Evolutionary conservation across 441 rosid genomes (phyloP).

Genomic region (Populus trichocarpa): DNA sequence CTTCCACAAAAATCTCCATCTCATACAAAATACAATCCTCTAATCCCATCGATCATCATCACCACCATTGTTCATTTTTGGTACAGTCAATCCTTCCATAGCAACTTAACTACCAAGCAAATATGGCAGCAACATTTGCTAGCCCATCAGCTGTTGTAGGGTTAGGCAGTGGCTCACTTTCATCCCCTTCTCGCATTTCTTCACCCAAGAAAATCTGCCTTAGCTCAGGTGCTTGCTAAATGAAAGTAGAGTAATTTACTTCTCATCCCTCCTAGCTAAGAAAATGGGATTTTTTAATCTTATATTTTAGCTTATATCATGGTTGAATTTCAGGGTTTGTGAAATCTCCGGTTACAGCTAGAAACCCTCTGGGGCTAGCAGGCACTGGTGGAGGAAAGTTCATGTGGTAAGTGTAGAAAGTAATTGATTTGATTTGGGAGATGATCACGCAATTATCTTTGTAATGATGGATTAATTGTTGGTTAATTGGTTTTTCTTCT

Average conservation of each 20-base stretch:
- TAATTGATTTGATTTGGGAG: not conserved
- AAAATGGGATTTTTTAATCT: too few species aligned
- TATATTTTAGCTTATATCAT: not conserved
- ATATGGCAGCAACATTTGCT: conserved; percentile 66
- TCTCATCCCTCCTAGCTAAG: not conserved
- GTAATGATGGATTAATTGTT: not conserved
- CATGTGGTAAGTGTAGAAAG: conserved; percentile 45
- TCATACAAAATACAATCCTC: conserved; percentile 6
- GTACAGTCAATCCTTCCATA: not conserved
- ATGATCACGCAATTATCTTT: not conserved
- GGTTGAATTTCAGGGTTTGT: conserved; percentile 45
- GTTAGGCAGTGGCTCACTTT: conserved; percentile 45
- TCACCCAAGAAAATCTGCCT: conserved; percentile 27
- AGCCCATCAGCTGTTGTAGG: conserved; percentile 62
- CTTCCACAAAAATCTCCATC: conserved; percentile 36
- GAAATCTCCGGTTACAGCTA: conserved; percentile 45
- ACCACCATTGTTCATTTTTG: not conserved
- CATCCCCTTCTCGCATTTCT: conserved; percentile 26
- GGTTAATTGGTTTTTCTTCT: not conserved
- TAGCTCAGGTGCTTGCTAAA: conserved; percentile 40
- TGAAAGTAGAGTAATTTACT: not conserved
- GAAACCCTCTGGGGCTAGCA: conserved; percentile 49
- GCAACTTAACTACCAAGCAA: not conserved
- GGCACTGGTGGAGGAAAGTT: conserved; percentile 57
- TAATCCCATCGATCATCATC: not conserved